Conservation (phyloP, 805 yeast species). For the Candida qinlingensis region DNA sequence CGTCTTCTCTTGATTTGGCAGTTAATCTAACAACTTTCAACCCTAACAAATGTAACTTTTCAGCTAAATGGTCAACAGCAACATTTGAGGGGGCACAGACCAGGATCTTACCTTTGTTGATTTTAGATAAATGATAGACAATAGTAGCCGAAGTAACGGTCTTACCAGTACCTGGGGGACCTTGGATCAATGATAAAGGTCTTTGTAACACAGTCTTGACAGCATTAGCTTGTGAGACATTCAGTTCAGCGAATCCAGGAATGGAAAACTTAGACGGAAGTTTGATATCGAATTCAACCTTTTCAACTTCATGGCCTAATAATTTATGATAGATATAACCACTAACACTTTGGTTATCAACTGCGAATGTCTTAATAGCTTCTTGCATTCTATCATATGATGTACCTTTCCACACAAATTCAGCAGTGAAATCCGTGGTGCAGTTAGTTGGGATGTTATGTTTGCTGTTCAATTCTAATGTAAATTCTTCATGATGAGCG, state of each 20-base stretch:
- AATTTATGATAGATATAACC: constrained; percentile 71
- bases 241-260: constrained; percentile 63
- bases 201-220: constrained; percentile 60
- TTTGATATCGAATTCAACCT: constrained; percentile 54
- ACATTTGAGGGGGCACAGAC: constrained; percentile 96
- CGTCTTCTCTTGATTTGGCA: constrained; percentile 77
- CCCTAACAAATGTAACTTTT: constrained; percentile 63
- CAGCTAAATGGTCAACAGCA: constrained; percentile 88
- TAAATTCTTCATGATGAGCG: constrained; percentile 58
- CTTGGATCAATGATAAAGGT: constrained; percentile 82
- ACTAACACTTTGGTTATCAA: constrained; percentile 61
- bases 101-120: constrained; percentile 59
- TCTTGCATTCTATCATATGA: constrained; percentile 80
- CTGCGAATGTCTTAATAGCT: constrained; percentile 69
- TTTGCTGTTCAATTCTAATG: constrained; percentile 55
- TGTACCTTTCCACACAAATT: constrained; percentile 85
- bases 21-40: constrained; percentile 71
- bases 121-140: constrained; percentile 63
- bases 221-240: constrained; percentile 75
- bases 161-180: constrained; percentile 97
- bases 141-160: constrained; percentile 91
- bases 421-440: constrained; percentile 69
- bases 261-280: constrained; percentile 59
- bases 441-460: constrained; percentile 54
- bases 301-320: constrained; percentile 72